Evolutionary conservation across 2,329 filamentous ascomycete genomes (phyloP).

Genomic region (Monosporascus sp.): DNA sequence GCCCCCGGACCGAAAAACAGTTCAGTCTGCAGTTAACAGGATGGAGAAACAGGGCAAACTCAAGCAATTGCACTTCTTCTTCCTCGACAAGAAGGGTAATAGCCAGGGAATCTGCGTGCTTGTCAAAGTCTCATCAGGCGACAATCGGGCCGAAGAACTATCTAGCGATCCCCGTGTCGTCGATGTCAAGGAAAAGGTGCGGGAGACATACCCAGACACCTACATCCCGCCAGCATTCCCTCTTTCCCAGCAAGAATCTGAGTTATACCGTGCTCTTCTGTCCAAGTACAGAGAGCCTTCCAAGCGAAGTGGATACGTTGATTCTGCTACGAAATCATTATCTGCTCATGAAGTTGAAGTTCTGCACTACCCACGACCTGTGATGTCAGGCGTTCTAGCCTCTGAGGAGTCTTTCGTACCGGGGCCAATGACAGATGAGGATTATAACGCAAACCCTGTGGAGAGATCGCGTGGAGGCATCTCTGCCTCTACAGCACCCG

Average conservation of each 20-base stretch:
- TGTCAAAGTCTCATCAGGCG: constrained; percentile 8
- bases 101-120: constrained; percentile 24
- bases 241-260: constrained; percentile 30
- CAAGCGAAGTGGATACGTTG: not conserved
- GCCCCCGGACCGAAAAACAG: constrained; percentile 29
- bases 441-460: constrained; percentile 7
- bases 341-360: constrained; percentile 23
- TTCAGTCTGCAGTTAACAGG: constrained; percentile 20
- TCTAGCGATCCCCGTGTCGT: constrained; percentile 38
- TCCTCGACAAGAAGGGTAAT: constrained; percentile 18
- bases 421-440: constrained; percentile 4
- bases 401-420: constrained; percentile 8
- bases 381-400: constrained; percentile 21
- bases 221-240: constrained; percentile 37
- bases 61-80: constrained; percentile 22
- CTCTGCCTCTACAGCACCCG: not conserved
- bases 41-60: constrained; percentile 20
- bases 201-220: constrained; percentile 39
- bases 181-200: constrained; percentile 42
- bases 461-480: constrained; percentile 11
- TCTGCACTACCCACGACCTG: constrained; percentile 20
- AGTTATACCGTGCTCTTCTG: constrained; percentile 25
- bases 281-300: constrained; percentile 13
- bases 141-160: constrained; percentile 18
- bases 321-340: constrained; percentile 11